Evolutionary conservation across 345 rosid genomes (phyloP), one percentile per base, ranked within the genome.

Genomic region (Odontarrhena argentea): DNA sequence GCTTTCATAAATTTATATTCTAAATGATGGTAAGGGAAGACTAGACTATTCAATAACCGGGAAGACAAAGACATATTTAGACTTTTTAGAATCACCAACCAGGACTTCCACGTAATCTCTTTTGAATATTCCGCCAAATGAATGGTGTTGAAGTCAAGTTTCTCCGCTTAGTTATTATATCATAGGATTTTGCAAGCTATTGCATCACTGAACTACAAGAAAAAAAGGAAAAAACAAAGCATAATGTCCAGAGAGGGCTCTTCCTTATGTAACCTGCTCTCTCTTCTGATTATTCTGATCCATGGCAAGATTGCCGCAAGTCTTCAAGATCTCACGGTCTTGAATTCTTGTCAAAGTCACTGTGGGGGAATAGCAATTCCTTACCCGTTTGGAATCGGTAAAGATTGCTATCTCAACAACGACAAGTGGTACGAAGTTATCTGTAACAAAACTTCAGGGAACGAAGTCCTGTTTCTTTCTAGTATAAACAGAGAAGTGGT

Each of bases 301-400:
- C 38, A 55, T 55, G 18, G 18, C 28, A 9, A 22, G 22, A 13
- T 26, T 48, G 32, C 5, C 49, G 18, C 28, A 43, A 41, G 60
- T 0, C 54, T 47, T 56, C 59, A 63, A 72, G 70, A 32, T 49
- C 70, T 65, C 43, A 9, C 55, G 14, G 3, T 67, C 6, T 24
- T 11, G 24, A 67, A 38, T 35, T 52, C 64, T 63, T 71, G 69
- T 63, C 28, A 63, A 55, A 71, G 64, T 2, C 64, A 58, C 5
- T 83, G 87, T 10, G 83, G 85, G 28, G 55, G 68, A 22, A 32
- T 77, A 10, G 28, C 34, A 57, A 70, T 81, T 55, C 88, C 85
- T 6, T 81, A 64, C 18, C 85, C 82, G 7, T 81, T 84, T 55
- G 84, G 87, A 13, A 64, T 55, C 0, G 45, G 62, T 0, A 58